Conservation (phyloP, 78 protist genomes). For the Chrysochromulina tobinii region DNA sequence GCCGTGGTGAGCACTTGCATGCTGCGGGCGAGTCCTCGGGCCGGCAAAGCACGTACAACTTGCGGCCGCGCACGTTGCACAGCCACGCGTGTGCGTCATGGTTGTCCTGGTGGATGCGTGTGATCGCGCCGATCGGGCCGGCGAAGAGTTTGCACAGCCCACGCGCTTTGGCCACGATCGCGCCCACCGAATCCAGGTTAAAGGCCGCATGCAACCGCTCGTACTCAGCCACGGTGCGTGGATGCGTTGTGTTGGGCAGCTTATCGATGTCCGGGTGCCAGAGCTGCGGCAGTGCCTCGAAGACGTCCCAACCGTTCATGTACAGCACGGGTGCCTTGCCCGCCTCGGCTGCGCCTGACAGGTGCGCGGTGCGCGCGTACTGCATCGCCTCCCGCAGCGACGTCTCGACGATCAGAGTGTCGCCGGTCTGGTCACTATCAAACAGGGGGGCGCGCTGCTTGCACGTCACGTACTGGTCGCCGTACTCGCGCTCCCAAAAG, state of each 20-base stretch:
- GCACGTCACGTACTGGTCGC: neutral
- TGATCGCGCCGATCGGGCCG: neutral
- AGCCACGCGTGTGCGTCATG: conserved; percentile 18
- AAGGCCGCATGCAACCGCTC: neutral
- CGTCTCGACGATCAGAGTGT: neutral
- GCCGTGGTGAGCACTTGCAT: no score
- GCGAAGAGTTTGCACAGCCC: conserved; percentile 1
- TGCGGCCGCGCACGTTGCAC: neutral
- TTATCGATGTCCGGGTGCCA: neutral
- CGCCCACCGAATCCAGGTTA: no score
- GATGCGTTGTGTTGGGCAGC: no score
- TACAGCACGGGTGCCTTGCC: neutral
- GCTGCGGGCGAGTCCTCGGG: neutral
- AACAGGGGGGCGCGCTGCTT: conserved; percentile 14
- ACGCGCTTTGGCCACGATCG: neutral
- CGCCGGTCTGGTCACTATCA: neutral
- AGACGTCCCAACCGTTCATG: conserved; percentile 15
- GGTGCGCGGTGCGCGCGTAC: no score
- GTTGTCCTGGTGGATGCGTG: conserved; percentile 10
- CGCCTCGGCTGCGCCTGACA: no score
- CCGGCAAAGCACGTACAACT: neutral
- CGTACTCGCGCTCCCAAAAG: neutral
- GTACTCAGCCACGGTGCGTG: neutral
- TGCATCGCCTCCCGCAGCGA: neutral
- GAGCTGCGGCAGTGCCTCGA: neutral